These are phyloP conservation scores for Allium fistulosum DNA, from an alignment of 106 monocot species.

Conservation along the genomic window DNA sequence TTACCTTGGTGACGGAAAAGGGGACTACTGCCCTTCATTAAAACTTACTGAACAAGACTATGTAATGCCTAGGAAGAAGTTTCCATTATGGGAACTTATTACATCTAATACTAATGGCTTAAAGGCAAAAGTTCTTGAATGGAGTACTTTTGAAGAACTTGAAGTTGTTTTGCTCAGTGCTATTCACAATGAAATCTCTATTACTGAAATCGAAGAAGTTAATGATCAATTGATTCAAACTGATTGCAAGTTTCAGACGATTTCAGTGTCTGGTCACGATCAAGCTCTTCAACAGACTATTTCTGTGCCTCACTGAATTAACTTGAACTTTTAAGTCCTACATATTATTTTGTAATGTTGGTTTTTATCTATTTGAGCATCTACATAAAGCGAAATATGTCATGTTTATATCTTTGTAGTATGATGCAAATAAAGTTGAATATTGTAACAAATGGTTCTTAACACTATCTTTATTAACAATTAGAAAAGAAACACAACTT, in stretches of 20 bases:
- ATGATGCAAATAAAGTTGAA: no score
- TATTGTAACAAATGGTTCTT: no score
- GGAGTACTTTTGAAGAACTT: conserved; percentile 38
- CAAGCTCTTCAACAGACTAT: conserved; percentile 18
- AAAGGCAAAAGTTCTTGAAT: conserved; percentile 42
- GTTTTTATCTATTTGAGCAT: no score
- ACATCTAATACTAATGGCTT: conserved; percentile 8
- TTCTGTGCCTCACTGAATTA: conserved; percentile 28
- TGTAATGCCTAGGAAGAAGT: conserved; percentile 61
- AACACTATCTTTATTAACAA: no score
- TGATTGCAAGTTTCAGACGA: conserved; percentile 33
- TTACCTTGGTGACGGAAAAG: conserved; percentile 66
- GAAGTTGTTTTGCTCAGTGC: conserved; percentile 29
- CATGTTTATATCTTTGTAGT: no score
- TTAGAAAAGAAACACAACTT: no score
- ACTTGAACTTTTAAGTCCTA: background rate
- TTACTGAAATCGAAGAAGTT: background rate
- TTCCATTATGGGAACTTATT: conserved; percentile 48
- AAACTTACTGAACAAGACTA: conserved; percentile 27
- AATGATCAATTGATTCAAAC: background rate
- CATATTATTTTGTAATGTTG: no score
- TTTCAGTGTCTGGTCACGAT: conserved; percentile 18
- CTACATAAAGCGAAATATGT: no score
- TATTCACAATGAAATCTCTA: conserved; percentile 4
- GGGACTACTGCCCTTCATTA: conserved; percentile 60